phyloP scores from a whole-genome alignment of 75 land plant genomes.

The Larix kaempferi region DNA sequence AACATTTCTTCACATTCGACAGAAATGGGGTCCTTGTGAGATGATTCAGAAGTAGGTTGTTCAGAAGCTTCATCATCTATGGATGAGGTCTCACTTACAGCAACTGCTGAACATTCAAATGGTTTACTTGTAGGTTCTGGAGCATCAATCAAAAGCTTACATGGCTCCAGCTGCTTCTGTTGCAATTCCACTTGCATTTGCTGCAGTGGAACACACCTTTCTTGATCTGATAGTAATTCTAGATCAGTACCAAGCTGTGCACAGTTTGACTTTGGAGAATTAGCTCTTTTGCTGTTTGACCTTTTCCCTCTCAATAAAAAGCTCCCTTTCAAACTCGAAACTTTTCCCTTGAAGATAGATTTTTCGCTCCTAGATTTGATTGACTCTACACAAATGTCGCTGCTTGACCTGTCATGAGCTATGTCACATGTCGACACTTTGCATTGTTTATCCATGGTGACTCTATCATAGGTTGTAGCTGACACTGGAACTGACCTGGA shows the following conservation, averaged over 20 bases:
- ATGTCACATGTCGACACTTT: conserved; percentile 18
- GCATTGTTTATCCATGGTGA: conserved; percentile 11
- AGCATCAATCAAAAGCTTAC: conserved; percentile 2
- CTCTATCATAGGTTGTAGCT: conserved; percentile 28
- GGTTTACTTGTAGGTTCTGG: conserved; percentile 5
- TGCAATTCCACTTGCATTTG: not conserved
- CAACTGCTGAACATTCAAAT: conserved; percentile 3
- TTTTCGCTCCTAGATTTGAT: conserved; percentile 33
- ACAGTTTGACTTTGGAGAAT: conserved; percentile 9
- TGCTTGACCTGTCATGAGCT: not conserved
- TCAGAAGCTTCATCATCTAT: not conserved
- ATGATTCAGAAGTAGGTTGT: conserved; percentile 7
- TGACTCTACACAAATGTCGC: conserved; percentile 10
- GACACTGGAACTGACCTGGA: conserved; percentile 71
- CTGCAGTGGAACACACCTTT: not conserved
- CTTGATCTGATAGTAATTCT: not conserved
- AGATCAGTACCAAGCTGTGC: not conserved
- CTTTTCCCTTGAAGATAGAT: conserved; percentile 54
- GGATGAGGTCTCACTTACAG: conserved; percentile 1
- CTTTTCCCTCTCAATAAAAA: conserved; percentile 61
- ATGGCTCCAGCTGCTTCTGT: not conserved
- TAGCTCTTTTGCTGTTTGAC: conserved; percentile 30
- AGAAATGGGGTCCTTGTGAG: conserved; percentile 2
- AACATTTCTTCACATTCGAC: not conserved
- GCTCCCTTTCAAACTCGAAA: conserved; percentile 40